A percentile compares a stretch with the other conserved stretches of the same genome.
Evolutionary conservation across 2,329 filamentous ascomycete species (phyloP).

Genomic region (Arthrinium puccinioides): DNA sequence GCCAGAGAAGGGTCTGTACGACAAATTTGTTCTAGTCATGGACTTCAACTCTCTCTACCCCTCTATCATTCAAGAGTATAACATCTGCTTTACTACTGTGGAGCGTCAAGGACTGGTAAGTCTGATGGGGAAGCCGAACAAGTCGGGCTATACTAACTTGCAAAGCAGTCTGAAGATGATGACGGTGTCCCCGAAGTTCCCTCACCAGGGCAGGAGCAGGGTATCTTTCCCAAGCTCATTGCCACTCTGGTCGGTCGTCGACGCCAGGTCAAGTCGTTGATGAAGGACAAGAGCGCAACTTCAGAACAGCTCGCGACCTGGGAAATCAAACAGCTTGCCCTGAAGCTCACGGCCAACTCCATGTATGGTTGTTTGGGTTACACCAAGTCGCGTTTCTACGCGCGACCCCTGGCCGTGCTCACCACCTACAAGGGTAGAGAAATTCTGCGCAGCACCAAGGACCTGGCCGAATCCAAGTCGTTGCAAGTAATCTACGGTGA

Average conservation of each 20-base stretch:
- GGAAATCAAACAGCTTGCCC: constrained; percentile 95
- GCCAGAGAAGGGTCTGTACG: constrained; percentile 93
- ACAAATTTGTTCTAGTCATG: constrained; percentile 98
- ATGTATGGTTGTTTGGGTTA: constrained; percentile 99
- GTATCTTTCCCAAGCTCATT: constrained; percentile 86
- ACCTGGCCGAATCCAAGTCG: constrained; percentile 83
- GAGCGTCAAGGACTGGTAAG: constrained; percentile 67
- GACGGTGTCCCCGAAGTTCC: constrained; percentile 87
- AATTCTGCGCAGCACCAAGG: constrained; percentile 92
- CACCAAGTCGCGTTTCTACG: constrained; percentile 94
- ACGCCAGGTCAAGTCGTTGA: constrained; percentile 87
- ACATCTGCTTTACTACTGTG: constrained; percentile 98
- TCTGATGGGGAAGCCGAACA: no score
- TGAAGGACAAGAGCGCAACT: constrained; percentile 89
- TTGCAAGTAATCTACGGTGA: constrained; percentile 97
- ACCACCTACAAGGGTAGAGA: constrained; percentile 97
- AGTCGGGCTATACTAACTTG: constrained; percentile 21
- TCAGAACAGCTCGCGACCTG: constrained; percentile 83
- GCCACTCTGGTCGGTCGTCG: constrained; percentile 83
- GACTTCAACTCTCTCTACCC: constrained; percentile 99
- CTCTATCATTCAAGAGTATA: constrained; percentile 98
- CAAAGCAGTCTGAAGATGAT: constrained; percentile 61
- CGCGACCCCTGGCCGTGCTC: constrained; percentile 86
- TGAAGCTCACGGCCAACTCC: constrained; percentile 97
- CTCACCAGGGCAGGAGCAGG: constrained; percentile 65